Evolutionary conservation across 805 yeast species (phyloP), one percentile per base, ranked within the genome.

Genomic region (Lachancea lanzarotensis): DNA sequence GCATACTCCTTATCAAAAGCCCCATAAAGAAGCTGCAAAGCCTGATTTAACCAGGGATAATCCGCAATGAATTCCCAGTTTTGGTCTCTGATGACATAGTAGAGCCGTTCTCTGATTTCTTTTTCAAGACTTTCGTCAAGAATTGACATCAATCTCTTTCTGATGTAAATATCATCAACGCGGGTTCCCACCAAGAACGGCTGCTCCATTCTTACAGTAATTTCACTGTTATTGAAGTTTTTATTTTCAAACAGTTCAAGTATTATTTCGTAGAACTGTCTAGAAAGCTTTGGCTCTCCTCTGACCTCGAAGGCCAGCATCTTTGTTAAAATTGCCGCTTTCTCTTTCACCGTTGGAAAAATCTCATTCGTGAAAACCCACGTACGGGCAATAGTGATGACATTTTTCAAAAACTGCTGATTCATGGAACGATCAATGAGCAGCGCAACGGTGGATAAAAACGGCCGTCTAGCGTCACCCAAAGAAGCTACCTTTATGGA

Each of bases 61-160:
- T 93, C 98, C 0, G 95, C 90, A 32, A 93, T 69, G 52, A 78
- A 84, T 60, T 93, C 99, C 99, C 99, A 93, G 57, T 88, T 91
- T 62, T 93, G 99, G 56, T 93, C 98, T 32, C 91, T 71, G n/a
- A 95, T 76, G 8, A 91, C 82, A 54, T 95, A 95, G 51, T 82
- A 80, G 30, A 93, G 69, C 46, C 98, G 73, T 61, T 86, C 88
- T 53, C 78, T 76, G 19, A 89, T 73, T 52, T 85, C 89, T 41
- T 71, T 75, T 49, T 90, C 96, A 49, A 93, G 68, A 52, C 95
- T 84, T 36, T 75, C 75, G 60, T 82, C 82, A 57, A 93, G 67
- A 45, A 93, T 85, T 0, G 75, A 62, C 93, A 93, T 84, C 50
- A 95, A 74, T 52, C 79, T 81, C 46, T 78, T 74, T 40, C 98